These are phyloP conservation scores for Aureococcus anophagefferens DNA, from an alignment of 108 stramenopile genomes.

Conservation along the genomic window DNA sequence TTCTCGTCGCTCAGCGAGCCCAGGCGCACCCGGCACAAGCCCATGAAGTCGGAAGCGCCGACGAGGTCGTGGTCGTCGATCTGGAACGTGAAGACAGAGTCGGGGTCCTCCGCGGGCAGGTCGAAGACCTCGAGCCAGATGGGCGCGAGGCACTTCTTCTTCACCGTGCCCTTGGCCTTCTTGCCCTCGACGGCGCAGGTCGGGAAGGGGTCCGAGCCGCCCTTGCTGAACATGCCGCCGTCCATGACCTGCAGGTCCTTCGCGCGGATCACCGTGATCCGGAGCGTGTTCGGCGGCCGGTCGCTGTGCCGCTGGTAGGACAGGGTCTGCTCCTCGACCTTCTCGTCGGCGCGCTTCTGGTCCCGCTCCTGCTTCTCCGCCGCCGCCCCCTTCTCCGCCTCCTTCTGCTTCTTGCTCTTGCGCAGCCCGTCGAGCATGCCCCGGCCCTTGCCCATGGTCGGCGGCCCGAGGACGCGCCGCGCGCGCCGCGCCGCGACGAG, in stretches of 20 bases:
- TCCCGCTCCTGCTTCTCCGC: too few relatives aligned
- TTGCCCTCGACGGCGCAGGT: neutral
- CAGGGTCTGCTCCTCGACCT: too few relatives aligned
- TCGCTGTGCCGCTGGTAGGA: neutral
- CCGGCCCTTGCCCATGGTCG: too few relatives aligned
- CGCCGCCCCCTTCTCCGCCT: too few relatives aligned
- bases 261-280: neutral
- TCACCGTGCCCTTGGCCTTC: neutral
- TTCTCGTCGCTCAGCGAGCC: neutral
- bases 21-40: neutral
- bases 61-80: slow-evolving; percentile 9
- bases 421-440: too few relatives aligned
- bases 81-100: neutral
- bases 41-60: slow-evolving; percentile 9
- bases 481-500: too few relatives aligned
- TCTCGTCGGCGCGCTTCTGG: too few relatives aligned
- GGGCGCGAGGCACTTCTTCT: slow-evolving; percentile 22
- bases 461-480: too few relatives aligned
- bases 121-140: slow-evolving; percentile 13
- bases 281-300: neutral
- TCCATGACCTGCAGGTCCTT: neutral
- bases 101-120: neutral
- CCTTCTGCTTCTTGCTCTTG: too few relatives aligned
- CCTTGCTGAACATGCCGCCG: neutral
- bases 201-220: neutral